Base-by-base conservation (phyloP, 306 rosid species). In the Lathyrus tuberosus region DNA sequence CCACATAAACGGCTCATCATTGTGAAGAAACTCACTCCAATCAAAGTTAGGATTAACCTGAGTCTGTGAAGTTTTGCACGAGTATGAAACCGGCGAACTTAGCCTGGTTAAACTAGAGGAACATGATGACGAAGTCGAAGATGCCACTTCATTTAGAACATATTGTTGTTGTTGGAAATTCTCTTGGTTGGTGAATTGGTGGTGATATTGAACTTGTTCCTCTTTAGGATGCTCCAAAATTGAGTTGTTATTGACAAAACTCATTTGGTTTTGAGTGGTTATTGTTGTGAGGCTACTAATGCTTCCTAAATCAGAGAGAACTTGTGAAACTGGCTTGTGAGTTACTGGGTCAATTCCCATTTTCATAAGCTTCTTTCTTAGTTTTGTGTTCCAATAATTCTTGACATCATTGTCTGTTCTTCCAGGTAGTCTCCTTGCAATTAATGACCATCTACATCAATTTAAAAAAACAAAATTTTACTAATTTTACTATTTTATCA, bases 331-430 rank as follows among this genome's bases (percentile, higher is more conserved):
- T 5, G 97, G 95, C 67, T 89, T 94, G 65, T 94, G 99, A 5
- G 99, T 94, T 17, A 94, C 73, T 3, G 95, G 97, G 71, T 94
- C 99, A 60, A 94, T 94, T 62, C 97, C 99, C 87, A 88, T 83
- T 31, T 87, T 91, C 78, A 72, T 70, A 24, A 91, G 99, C 88
- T 87, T 94, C 83, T 91, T 94, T 65, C 93, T 87, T 73, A 94
- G 83, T 77, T 87, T 91, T 41, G 97, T 94, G 84, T 94, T 94
- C 99, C 99, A 94, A 70, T 91, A 86, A 77, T 94, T 94, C 69
- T 94, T 94, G 43, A 94, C 99, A 79, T 94, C 97, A 40, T 94
- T 94, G 79, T 94, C 97, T 37, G 99, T 94, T 75, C 97, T 94
- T 58, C 99, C 99, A 5, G 92, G 97, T 3, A 94, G 78, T 35